phyloP scores from a whole-genome alignment of 768 basidiomycete genomes.

The Suillus placidus region DNA sequence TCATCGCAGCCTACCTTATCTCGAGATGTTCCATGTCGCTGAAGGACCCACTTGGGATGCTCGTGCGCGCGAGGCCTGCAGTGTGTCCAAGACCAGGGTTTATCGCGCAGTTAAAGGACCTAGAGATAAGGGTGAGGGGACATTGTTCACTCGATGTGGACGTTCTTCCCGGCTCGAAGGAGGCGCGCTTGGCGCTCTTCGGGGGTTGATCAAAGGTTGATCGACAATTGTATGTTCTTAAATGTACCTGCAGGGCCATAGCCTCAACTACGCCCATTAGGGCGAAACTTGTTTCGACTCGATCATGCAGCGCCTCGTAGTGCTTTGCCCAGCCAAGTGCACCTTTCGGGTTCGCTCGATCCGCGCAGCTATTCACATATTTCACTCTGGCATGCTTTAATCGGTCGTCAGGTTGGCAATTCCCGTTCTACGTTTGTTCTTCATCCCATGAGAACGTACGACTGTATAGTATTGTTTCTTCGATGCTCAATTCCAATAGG shows the following conservation, averaged over 20 bases:
- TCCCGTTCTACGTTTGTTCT: not conserved
- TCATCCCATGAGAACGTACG: not conserved
- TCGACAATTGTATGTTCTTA: not conserved
- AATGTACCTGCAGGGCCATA: not conserved
- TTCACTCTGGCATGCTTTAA: not conserved
- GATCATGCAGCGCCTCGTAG: not conserved
- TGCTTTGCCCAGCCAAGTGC: not conserved
- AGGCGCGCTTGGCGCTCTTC: constrained; percentile 6
- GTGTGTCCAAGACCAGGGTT: constrained; percentile 47
- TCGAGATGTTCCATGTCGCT: constrained; percentile 38
- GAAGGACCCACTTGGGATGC: constrained; percentile 38
- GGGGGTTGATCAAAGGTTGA: not conserved
- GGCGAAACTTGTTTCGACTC: not conserved
- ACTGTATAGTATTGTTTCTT: not conserved
- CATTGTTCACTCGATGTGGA: constrained; percentile 37
- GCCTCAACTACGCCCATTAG: not conserved
- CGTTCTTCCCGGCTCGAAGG: constrained; percentile 30
- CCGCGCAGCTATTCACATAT: not conserved
- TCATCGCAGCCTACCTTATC: constrained; percentile 47
- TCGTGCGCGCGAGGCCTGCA: constrained; percentile 38
- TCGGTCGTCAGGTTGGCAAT: not conserved
- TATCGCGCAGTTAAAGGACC: constrained; percentile 43
- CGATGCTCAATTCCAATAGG: not conserved
- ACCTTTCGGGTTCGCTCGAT: not conserved
- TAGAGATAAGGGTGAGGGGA: constrained; percentile 18